phyloP scores from a whole-genome alignment of 1,284 basidiomycete species.

The Sanguinoderma infundibulare region DNA sequence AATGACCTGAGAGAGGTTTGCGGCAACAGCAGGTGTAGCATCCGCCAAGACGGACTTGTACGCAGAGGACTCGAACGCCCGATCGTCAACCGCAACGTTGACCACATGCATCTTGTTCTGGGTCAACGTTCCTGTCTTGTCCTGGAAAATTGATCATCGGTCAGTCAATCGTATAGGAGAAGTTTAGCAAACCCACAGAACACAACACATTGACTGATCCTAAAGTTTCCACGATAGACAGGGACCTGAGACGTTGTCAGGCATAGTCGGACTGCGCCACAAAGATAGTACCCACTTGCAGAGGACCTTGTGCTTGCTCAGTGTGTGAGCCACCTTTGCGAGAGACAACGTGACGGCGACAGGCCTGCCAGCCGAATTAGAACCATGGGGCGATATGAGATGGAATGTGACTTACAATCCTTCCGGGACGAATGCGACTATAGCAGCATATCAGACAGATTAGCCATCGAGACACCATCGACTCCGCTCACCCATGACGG shows the following conservation, averaged over 20 bases:
- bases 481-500: conserved; percentile 42
- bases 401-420: conserved; percentile 38
- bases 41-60: conserved; percentile 10
- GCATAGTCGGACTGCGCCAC: neutral
- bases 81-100: conserved; percentile 41
- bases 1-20: conserved; percentile 35
- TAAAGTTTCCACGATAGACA: conserved; percentile 49
- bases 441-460: neutral
- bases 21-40: conserved; percentile 3
- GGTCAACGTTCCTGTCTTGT: conserved; percentile 57
- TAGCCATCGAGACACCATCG: neutral
- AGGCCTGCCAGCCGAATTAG: conserved; percentile 36
- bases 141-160: conserved; percentile 12
- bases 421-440: conserved; percentile 62
- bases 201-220: conserved; percentile 49
- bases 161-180: neutral
- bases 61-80: conserved; percentile 38
- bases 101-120: conserved; percentile 51
- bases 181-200: conserved; percentile 32
- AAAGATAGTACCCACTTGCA: conserved; percentile 46
- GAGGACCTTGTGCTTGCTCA: conserved; percentile 60
- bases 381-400: neutral
- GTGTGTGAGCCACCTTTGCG: conserved; percentile 51
- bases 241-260: conserved; percentile 3
- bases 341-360: conserved; percentile 49